Evolutionary conservation across 768 basidiomycete genomes (phyloP).

Genomic region (Mycena vitilis): DNA sequence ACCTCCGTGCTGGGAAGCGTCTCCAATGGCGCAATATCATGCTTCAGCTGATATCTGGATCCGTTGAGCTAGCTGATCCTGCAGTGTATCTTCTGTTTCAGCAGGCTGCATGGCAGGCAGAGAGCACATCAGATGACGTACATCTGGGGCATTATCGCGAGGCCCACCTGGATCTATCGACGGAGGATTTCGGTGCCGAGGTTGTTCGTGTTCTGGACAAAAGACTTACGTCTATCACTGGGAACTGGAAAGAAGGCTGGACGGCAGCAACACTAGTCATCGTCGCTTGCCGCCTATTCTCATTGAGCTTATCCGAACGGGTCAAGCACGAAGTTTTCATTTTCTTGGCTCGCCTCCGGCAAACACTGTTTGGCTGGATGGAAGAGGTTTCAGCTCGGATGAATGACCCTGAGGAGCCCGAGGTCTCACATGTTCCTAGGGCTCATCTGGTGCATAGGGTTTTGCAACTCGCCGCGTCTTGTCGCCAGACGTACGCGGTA

Average conservation of each 20-base stretch:
- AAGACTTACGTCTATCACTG: slow-evolving; percentile 7
- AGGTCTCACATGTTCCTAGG: slow-evolving; percentile 28
- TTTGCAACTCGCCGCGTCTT: slow-evolving; percentile 52
- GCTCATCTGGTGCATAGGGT: slow-evolving; percentile 40
- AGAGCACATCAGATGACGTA: slow-evolving; percentile 38
- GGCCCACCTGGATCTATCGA: slow-evolving; percentile 57
- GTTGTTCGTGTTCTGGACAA: slow-evolving; percentile 46
- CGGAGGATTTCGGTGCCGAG: slow-evolving; percentile 50
- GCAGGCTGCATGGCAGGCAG: slow-evolving; percentile 60
- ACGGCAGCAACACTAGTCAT: slow-evolving; percentile 20
- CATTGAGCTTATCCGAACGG: slow-evolving; percentile 32
- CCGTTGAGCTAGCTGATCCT: slow-evolving; percentile 51
- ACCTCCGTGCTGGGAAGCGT: slow-evolving; percentile 55
- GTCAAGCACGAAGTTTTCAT: slow-evolving; percentile 36
- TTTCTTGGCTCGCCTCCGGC: slow-evolving; percentile 48
- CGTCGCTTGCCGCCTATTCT: slow-evolving; percentile 51
- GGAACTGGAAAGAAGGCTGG: slow-evolving; percentile 28
- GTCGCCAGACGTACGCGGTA: slow-evolving; percentile 47
- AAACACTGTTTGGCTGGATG: slow-evolving; percentile 51
- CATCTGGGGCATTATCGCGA: slow-evolving; percentile 54
- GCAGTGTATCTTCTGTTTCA: slow-evolving; percentile 56
- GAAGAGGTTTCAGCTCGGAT: slow-evolving; percentile 39
- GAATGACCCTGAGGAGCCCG: slow-evolving; percentile 35
- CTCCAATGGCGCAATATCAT: slow-evolving; percentile 66
- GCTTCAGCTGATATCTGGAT: slow-evolving; percentile 55